Base-by-base conservation (phyloP, 179 eudicot genomes). In the Beta lomatogona region DNA sequence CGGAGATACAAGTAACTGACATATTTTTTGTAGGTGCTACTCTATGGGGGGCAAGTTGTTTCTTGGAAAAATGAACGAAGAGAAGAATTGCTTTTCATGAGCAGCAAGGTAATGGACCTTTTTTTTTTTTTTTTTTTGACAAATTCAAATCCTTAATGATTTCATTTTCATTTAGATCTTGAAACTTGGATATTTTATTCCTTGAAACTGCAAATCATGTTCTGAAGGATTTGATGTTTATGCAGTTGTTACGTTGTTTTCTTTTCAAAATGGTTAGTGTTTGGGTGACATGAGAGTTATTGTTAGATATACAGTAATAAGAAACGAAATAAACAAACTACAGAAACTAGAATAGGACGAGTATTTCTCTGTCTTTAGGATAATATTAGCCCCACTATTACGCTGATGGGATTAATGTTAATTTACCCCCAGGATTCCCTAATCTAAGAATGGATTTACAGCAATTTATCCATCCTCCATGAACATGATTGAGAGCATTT, bases 41-140 rank as follows among this genome's bases (percentile, higher is more conserved):
- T 91, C 25, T 79, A 86, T 81, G 90, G 92, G 22, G 93, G 94
- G 70, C 91, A 87, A 67, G 84, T 91, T 41, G 87, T 87, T 7
- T 91, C 96, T 18, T 92, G 96, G 96, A 91, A 91, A 86, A 92
- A 87, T 75, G 89, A 85, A 44, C 86, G 82, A 28, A 86, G 97
- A 65, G 92, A 88, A 85, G 94, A 92, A 80, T 52, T 89, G 79
- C 90, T 92, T 44, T 92, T 91, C 79, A 80, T 72, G 87, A 89
- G 91, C 86, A 87, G 80, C 83, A 92, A 89, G 91, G 97, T 92
- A 85, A 84, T 74, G 48, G 8, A 31, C 4, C 10, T 10, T 28
- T 36, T 36, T 36, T 36, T 31, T 31, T n/a, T n/a, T n/a, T 19
- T 31, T 25, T 36, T n/a, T 19, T 31, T 25, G 9, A 72, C 15